Conservation (phyloP, 257 asterid genomes). For the Capsicum rhomboideum region DNA sequence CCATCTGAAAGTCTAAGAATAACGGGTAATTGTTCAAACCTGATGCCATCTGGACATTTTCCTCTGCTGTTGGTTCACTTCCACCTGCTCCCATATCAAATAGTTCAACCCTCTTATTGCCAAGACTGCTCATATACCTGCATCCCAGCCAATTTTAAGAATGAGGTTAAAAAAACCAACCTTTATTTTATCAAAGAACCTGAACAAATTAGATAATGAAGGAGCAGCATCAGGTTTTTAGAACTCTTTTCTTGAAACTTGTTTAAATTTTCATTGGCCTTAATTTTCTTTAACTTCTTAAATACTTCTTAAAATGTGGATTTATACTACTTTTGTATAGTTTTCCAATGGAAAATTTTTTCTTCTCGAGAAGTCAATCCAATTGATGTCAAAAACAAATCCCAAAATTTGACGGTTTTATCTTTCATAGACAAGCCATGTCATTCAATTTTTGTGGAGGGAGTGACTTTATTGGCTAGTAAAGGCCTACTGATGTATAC, state of each 20-base stretch:
- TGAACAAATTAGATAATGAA: not conserved
- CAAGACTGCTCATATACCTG: slow-evolving; percentile 91
- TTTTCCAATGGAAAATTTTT: not conserved
- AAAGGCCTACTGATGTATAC: not conserved
- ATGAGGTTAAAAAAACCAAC: not conserved
- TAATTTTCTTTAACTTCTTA: not conserved
- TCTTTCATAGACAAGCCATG: not conserved
- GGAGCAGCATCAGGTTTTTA: not conserved
- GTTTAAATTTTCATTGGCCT: not conserved
- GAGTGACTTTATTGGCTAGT: not conserved
- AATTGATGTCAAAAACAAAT: not conserved
- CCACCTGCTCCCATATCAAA: slow-evolving; percentile 84
- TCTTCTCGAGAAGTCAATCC: not conserved
- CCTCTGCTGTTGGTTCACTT: slow-evolving; percentile 82
- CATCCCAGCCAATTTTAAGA: not conserved
- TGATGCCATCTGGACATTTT: slow-evolving; percentile 85
- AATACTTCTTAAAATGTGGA: not conserved
- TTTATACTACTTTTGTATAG: not conserved
- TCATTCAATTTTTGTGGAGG: not conserved
- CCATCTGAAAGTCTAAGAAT: not conserved
- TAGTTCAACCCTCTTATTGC: slow-evolving; percentile 93
- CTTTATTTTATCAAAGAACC: not conserved
- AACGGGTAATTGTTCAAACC: slow-evolving; percentile 30
- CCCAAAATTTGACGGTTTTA: not conserved
- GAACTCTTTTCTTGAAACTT: not conserved